Percentiles rank a stretch among this genome's conserved stretches.
Conservation (phyloP, 148 eudicot genomes). For the Rhododendron molle region DNA sequence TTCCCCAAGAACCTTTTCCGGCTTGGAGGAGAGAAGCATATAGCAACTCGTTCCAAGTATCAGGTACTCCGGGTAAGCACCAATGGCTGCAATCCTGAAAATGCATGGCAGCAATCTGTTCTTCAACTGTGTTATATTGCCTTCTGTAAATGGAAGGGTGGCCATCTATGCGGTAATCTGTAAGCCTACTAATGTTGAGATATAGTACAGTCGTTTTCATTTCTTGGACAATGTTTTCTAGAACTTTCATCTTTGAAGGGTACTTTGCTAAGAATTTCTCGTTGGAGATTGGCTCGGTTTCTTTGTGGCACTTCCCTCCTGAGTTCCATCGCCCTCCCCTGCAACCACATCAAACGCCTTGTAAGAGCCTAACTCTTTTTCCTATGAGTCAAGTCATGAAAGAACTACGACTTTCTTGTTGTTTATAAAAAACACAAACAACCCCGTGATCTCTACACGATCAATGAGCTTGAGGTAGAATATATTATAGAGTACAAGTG, state of each 20-base stretch:
- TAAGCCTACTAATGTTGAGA: slow-evolving; percentile 79
- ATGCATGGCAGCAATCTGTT: slow-evolving; percentile 35
- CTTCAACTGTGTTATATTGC: slow-evolving; percentile 35
- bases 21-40: slow-evolving; percentile 56
- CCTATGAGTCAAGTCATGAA: neutral
- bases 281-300: slow-evolving; percentile 74
- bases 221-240: slow-evolving; percentile 45
- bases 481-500: neutral
- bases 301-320: slow-evolving; percentile 90
- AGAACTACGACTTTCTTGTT: neutral
- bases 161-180: slow-evolving; percentile 80
- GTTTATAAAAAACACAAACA: neutral
- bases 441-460: neutral
- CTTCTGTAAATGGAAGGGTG: slow-evolving; percentile 85
- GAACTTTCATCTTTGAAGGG: slow-evolving; percentile 75
- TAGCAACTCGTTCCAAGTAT: slow-evolving; percentile 82
- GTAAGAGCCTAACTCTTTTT: neutral
- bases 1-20: slow-evolving; percentile 42
- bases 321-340: slow-evolving; percentile 98
- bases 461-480: neutral
- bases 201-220: slow-evolving; percentile 78
- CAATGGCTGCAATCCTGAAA: slow-evolving; percentile 95
- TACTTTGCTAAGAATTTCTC: slow-evolving; percentile 49
- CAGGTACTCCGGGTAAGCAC: slow-evolving; percentile 97
- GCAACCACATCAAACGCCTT: slow-evolving; percentile 19